A percentile compares a stretch with the other conserved stretches of the same genome.
Conservation (phyloP, 2,329 filamentous ascomycete genomes). For the Apiospora pterosperma region DNA sequence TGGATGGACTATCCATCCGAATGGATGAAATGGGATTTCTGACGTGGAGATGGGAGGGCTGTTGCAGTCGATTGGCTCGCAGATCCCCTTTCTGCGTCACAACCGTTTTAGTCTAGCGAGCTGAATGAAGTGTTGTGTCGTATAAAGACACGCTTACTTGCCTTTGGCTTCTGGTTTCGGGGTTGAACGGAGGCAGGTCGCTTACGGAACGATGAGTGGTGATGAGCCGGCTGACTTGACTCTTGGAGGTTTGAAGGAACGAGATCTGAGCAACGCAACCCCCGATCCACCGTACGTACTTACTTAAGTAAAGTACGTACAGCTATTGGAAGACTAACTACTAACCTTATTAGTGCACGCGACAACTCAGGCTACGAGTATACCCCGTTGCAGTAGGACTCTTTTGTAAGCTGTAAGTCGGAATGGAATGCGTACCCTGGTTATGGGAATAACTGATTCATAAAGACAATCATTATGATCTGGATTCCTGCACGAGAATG, state of each 20-base stretch:
- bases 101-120: background rate
- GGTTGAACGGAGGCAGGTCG: background rate
- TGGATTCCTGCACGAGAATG: background rate
- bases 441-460: no score
- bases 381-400: no score
- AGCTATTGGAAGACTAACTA: background rate
- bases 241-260: background rate
- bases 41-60: no score
- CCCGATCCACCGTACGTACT: background rate
- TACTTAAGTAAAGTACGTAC: no score
- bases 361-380: background rate
- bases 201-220: background rate
- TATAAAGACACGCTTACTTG: background rate
- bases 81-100: background rate
- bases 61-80: slow-evolving; percentile 5
- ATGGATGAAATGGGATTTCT: background rate
- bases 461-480: background rate
- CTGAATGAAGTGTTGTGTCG: background rate
- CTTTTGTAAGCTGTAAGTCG: no score
- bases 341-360: background rate
- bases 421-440: no score
- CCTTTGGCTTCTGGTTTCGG: background rate
- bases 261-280: background rate
- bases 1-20: background rate
- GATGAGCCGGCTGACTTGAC: background rate